Conservation (phyloP, 768 basidiomycete species). For the Agaricus sinodeliciosus region DNA sequence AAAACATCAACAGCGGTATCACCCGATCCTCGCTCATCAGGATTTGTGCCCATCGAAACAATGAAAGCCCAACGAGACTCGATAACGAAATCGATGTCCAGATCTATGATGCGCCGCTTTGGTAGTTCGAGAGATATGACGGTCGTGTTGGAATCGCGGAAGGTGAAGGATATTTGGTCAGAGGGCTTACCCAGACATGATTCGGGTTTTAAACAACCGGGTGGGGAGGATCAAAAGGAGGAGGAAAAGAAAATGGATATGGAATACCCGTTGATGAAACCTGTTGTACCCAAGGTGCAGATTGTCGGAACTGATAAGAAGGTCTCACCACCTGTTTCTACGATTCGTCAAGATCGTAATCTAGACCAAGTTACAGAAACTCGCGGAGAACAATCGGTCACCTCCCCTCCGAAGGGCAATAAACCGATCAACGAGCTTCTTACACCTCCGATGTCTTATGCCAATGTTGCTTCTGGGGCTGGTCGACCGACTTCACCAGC, state of each 20-base stretch:
- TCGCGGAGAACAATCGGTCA: background rate
- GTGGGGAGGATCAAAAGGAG: background rate
- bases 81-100: slow-evolving; percentile 11
- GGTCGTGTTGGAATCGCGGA: slow-evolving; percentile 29
- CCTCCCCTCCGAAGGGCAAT: background rate
- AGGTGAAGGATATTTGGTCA: slow-evolving; percentile 35
- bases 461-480: slow-evolving; percentile 1
- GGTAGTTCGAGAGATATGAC: slow-evolving; percentile 21
- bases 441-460: slow-evolving; percentile 4
- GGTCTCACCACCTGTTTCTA: slow-evolving; percentile 27
- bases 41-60: slow-evolving; percentile 62
- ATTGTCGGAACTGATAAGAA: slow-evolving; percentile 29
- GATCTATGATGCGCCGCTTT: slow-evolving; percentile 15
- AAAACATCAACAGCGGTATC: slow-evolving; percentile 13
- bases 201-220: background rate
- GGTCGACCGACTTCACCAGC: background rate
- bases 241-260: background rate
- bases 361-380: background rate
- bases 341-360: background rate
- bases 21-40: slow-evolving; percentile 72
- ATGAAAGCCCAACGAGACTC: slow-evolving; percentile 30
- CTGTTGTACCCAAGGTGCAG: slow-evolving; percentile 19
- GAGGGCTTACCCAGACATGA: slow-evolving; percentile 6
- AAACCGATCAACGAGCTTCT: background rate
- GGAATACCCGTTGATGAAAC: slow-evolving; percentile 18